Percentiles rank a stretch among this genome's conserved stretches.
These are phyloP conservation scores for Pichia membranifaciens DNA, from an alignment of 805 yeast genomes.

Conservation along the genomic window DNA sequence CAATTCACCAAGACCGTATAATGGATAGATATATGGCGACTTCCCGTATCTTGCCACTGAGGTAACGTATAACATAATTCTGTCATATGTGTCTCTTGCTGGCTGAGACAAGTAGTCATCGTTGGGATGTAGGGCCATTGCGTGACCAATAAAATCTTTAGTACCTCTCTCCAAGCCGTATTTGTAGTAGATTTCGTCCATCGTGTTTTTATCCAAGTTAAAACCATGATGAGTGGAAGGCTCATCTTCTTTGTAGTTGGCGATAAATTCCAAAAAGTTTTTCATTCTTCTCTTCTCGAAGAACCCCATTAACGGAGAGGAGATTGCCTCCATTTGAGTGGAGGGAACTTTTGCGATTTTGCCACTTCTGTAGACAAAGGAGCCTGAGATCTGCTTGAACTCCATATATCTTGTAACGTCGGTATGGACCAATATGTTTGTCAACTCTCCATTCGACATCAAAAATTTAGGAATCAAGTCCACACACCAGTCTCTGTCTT, in stretches of 20 bases:
- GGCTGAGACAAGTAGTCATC: conserved; percentile 86
- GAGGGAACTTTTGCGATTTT: conserved; percentile 93
- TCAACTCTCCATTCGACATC: conserved; percentile 97
- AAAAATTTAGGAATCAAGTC: conserved; percentile 94
- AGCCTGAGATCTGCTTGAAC: conserved; percentile 94
- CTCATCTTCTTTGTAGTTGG: conserved; percentile 73
- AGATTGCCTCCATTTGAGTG: conserved; percentile 83
- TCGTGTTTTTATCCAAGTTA: conserved; percentile 79
- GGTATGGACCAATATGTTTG: conserved; percentile 91
- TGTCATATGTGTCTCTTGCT: conserved; percentile 85
- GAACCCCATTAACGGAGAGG: conserved; percentile 89
- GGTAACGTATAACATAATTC: conserved; percentile 78
- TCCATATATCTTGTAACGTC: conserved; percentile 94
- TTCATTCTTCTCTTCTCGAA: conserved; percentile 96
- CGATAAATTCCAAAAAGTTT: conserved; percentile 83
- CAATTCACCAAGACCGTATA: conserved; percentile 93
- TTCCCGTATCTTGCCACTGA: conserved; percentile 94
- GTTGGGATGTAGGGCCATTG: conserved; percentile 95
- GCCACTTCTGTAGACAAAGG: conserved; percentile 87
- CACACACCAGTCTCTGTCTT: conserved; percentile 96
- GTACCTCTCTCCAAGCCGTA: conserved; percentile 91
- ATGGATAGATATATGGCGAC: conserved; percentile 92
- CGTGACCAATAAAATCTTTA: conserved; percentile 94
- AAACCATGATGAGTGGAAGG: conserved; percentile 77
- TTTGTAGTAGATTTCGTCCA: conserved; percentile 84